Percentiles rank a stretch among this genome's conserved stretches.
Conservation (phyloP, 305 asterid species). For the Fraxinus xanthoxyloides region DNA sequence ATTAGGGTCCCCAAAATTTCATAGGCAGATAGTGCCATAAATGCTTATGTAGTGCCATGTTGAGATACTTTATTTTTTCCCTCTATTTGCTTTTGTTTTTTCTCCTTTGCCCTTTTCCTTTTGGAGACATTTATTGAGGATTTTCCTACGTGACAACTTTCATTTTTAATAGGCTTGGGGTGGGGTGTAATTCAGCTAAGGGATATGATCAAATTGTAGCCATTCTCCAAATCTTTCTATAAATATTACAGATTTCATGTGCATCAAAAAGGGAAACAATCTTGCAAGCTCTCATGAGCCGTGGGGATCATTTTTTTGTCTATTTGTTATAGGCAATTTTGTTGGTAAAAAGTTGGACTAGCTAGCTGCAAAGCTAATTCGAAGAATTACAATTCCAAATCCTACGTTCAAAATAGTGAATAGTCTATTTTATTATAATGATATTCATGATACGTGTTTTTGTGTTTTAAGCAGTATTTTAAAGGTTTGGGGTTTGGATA, state of each 20-base stretch:
- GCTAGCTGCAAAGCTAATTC: background rate
- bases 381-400: background rate
- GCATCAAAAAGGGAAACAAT: background rate
- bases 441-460: background rate
- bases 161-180: background rate
- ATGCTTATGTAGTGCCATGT: no score
- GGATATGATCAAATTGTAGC: background rate
- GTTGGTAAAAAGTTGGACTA: background rate
- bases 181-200: background rate
- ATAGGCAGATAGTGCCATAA: slow-evolving; percentile 33
- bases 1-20: slow-evolving; percentile 41
- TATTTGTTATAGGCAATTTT: background rate
- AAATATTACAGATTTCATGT: background rate
- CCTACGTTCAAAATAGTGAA: background rate
- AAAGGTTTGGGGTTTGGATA: background rate
- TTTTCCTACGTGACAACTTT: slow-evolving; percentile 22
- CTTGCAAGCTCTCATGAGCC: background rate
- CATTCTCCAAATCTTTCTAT: slow-evolving; percentile 1
- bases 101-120: slow-evolving; percentile 23
- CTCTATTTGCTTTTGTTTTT: slow-evolving; percentile 14
- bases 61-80: background rate
- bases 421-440: background rate
- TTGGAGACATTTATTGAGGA: slow-evolving; percentile 19
- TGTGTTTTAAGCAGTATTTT: background rate
- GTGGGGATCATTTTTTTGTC: background rate